Evolutionary conservation across 345 rosid species (phyloP), one percentile per base, ranked within the genome.

Genomic region (Syzygium oleosum): DNA sequence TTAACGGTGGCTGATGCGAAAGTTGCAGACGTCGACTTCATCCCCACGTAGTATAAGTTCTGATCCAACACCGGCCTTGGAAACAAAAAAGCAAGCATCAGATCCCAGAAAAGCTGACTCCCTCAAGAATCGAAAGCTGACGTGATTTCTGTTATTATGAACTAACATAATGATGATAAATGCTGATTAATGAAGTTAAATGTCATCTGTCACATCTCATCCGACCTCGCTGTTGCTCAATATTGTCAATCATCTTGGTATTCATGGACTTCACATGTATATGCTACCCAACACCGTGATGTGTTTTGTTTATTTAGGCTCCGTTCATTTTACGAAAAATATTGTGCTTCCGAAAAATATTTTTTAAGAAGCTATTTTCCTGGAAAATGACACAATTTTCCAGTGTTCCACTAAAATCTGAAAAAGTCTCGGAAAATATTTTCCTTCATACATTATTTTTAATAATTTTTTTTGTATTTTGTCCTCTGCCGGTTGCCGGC

Each of bases 51-150:
- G 89, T 94, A 97, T 43, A 96, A 68, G 88, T 97, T 97, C 91
- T 96, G 99, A 88, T 96, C 99, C 88, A 97, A 88, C 87, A 97
- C 96, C 27, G 99, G 99, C 92, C 99, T 98, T 93, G 49, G 31
- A 23, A 27, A 41, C 21, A n/a, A 23, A 84, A 53, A 53, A 52
- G 61, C 46, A 31, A n/a, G 58, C 59, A 53, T 49, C 27, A 84
- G 49, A 73, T 73, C 46, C 7, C 49, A 5, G 80, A 73, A 34
- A 9, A 73, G 46, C 25, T 34, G 41, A 17, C 80, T 73, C 49
- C 49, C 13, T 41, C 46, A 9, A 34, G 46, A 73, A 73, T 38
- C 4, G 7, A 34, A 73, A 34, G 25, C 46, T 17, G 38, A 68
- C 41, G 43, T 63, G 79, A 34, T 31, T 31, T 73, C 79, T 31